Evolutionary conservation across 768 basidiomycete genomes (phyloP).

Genomic region (Termitomyces bulborhizus): DNA sequence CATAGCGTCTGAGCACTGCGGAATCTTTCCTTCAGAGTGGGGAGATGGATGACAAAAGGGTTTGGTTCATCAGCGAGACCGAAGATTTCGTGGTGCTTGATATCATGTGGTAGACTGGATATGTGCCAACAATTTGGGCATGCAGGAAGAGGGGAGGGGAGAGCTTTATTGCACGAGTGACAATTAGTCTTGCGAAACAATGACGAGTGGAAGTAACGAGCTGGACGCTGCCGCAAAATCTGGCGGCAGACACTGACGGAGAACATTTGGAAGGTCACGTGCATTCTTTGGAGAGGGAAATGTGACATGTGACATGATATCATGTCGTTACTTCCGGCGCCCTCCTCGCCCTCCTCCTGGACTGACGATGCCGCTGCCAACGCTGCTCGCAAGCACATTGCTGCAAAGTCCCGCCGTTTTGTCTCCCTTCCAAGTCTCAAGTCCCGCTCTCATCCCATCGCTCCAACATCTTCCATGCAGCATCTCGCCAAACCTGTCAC

Average conservation of each 20-base stretch:
- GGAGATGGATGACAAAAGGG: slow-evolving; percentile 63
- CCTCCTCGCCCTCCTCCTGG: slow-evolving; percentile 36
- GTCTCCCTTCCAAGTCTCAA: slow-evolving; percentile 28
- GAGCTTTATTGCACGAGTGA: slow-evolving; percentile 52
- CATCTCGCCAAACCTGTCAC: not conserved
- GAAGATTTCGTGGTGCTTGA: slow-evolving; percentile 65
- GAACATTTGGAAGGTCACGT: not conserved
- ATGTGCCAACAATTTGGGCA: slow-evolving; percentile 72
- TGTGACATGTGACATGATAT: not conserved
- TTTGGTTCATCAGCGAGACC: slow-evolving; percentile 56
- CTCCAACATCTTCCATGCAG: not conserved
- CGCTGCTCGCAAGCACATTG: slow-evolving; percentile 40
- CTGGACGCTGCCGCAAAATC: slow-evolving; percentile 5
- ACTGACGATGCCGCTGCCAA: slow-evolving; percentile 39
- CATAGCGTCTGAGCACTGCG: slow-evolving; percentile 66
- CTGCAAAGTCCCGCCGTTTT: slow-evolving; percentile 26
- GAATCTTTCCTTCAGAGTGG: slow-evolving; percentile 58
- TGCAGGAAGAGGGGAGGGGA: slow-evolving; percentile 66
- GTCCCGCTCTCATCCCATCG: slow-evolving; percentile 3
- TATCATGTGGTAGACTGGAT: slow-evolving; percentile 43
- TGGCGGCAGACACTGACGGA: slow-evolving; percentile 1
- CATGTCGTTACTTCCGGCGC: slow-evolving; percentile 14
- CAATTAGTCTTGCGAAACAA: slow-evolving; percentile 29
- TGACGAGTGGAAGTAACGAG: slow-evolving; percentile 8
- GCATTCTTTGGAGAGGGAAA: not conserved